Percentiles rank a stretch among this genome's conserved stretches.
phyloP scores from a whole-genome alignment of 345 rosid species.

The Lepidium didymum region DNA sequence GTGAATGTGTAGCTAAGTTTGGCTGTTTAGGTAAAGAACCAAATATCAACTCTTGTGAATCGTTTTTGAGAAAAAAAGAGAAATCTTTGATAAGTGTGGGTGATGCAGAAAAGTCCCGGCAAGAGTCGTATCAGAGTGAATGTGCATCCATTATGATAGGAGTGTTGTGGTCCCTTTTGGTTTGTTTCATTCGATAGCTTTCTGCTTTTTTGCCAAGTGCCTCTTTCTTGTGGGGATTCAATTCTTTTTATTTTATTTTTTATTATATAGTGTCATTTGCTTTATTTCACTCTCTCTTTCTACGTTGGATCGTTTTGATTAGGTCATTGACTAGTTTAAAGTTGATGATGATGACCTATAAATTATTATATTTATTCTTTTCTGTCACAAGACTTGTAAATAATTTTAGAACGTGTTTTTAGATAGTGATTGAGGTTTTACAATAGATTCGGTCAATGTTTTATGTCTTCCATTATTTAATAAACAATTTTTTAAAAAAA shows the following conservation, averaged over 20 bases:
- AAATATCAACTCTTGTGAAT: background rate
- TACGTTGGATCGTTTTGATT: constrained; percentile 4
- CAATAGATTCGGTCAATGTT: constrained; percentile 4
- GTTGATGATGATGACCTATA: constrained; percentile 8
- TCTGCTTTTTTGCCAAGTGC: constrained; percentile 24
- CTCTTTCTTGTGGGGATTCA: constrained; percentile 19
- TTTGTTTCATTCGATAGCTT: constrained; percentile 25
- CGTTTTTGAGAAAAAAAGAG: no score
- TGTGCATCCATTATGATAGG: constrained; percentile 8
- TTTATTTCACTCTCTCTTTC: background rate
- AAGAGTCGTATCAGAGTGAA: constrained; percentile 22
- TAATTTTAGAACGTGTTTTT: background rate
- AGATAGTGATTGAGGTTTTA: background rate
- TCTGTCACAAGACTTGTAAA: no score
- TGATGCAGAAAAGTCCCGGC: constrained; percentile 26
- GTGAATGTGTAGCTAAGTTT: constrained; percentile 11
- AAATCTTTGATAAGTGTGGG: constrained; percentile 24
- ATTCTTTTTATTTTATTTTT: background rate
- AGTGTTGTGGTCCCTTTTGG: constrained; percentile 12
- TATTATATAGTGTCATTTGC: background rate
- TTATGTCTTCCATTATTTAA: background rate
- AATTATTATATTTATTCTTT: no score
- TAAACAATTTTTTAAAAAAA: no score
- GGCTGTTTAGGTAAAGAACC: background rate
- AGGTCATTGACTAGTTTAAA: constrained; percentile 24